Evolutionary conservation across 2,329 filamentous ascomycete species (phyloP).

Genomic region (Fusarium beomiforme): DNA sequence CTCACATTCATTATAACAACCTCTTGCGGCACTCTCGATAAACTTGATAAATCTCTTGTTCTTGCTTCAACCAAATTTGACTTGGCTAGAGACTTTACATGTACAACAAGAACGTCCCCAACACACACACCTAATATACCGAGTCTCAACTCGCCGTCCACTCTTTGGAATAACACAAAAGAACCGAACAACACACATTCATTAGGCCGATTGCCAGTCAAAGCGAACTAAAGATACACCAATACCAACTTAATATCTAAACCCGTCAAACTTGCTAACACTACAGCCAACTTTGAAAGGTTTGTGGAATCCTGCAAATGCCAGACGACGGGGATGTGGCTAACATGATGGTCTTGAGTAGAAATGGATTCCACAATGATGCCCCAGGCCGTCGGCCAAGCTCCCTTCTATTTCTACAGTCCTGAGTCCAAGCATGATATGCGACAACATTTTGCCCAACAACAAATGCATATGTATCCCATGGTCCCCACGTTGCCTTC

Average conservation of each 20-base stretch:
- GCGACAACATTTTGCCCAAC: constrained; percentile 75
- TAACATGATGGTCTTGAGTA: constrained; percentile 31
- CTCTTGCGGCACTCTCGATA: constrained; percentile 38
- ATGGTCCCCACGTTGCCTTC: constrained; percentile 68
- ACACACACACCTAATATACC: constrained; percentile 41
- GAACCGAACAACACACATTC: constrained; percentile 42
- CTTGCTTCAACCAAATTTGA: constrained; percentile 25
- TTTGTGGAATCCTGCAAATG: constrained; percentile 37
- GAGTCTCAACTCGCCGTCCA: constrained; percentile 55
- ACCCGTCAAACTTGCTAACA: constrained; percentile 27
- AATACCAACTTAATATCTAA: constrained; percentile 43
- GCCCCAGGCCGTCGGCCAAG: constrained; percentile 72
- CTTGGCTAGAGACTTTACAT: constrained; percentile 41
- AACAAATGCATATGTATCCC: constrained; percentile 66
- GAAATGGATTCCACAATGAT: constrained; percentile 74
- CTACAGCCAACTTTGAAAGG: constrained; percentile 29
- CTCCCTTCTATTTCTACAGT: constrained; percentile 88
- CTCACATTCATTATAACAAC: constrained; percentile 54
- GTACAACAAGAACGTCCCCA: constrained; percentile 46
- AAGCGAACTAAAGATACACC: constrained; percentile 42
- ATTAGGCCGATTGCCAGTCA: constrained; percentile 38
- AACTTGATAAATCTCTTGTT: constrained; percentile 34
- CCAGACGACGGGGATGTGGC: constrained; percentile 21
- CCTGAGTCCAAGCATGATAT: constrained; percentile 78
- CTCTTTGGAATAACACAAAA: constrained; percentile 47